Evolutionary conservation across 2,329 filamentous ascomycete genomes (phyloP), one percentile per base, ranked within the genome.

Genomic region (Colletotrichum sp.): DNA sequence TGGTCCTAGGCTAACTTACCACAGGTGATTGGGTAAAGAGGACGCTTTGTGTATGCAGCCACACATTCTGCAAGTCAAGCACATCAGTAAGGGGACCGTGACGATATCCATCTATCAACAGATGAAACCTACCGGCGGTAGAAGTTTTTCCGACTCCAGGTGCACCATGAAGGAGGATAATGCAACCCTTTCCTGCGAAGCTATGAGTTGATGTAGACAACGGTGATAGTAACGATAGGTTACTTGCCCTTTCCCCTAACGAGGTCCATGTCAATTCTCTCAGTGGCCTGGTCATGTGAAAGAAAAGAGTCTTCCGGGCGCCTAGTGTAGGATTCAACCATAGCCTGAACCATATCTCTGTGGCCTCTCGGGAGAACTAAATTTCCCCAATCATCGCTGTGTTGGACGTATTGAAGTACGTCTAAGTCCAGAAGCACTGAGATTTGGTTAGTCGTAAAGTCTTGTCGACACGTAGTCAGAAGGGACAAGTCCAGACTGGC

Each of bases 341-440:
- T 79, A 2, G 81, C 80, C 26, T 79, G 79, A 8, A 84, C 78
- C 57, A 83, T 79, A 7, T 79, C 61, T 64, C 79, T 81, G 66
- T 83, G 81, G 1, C 80, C 80, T 2, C 68, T 55, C 0, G 81
- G 81, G 10, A 84, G 67, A 16, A 83, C 80, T 2, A 84, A 79
- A 15, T 82, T 78, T 6, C 79, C 72, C 78, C 80, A 81, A 10
- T 78, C 79, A 8, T 77, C 71, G 21, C 72, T 74, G 3, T 79
- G 74, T 9, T 77, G 52, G 10, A 78, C 57, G 6, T 70, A 28
- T n/a, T 72, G 52, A 10, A 80, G 75, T 18, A 65, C 57, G 5
- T 66, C 61, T 15, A 80, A 63, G 24, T 80, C 69, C 6, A 79
- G 72, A 16, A 72, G 72, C 0, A 79, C 79, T 79, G 52, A 43